Base-by-base conservation (phyloP, 305 asterid species). In the Solanum aculeatissimum region DNA sequence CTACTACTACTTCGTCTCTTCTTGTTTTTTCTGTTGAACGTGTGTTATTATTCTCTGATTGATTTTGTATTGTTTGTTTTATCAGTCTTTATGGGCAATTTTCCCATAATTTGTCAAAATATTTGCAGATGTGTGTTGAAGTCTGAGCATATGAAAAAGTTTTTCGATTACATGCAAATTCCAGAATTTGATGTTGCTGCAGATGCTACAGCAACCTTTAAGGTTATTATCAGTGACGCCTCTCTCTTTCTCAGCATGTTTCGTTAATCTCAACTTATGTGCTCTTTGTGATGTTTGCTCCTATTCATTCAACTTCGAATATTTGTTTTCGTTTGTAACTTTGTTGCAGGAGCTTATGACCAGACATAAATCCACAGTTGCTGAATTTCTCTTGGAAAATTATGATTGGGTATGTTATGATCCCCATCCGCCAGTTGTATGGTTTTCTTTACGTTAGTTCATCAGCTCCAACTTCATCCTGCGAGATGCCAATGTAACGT, bases 181-280 rank as follows among this genome's bases (percentile, higher is more conserved):
- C 98, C 98, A 72, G 95, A 89, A 80, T 95, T 96, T 83, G 97
- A 96, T 75, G 94, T 93, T 89, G 99, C 98, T 85, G 96, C 98
- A 21, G 98, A 96, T 92, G 98, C 97, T 78, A 87, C 94, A 82
- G 90, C 96, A 27, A 92, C 97, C 83, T 96, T 96, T 88, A 96
- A 92, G 97, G 99, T 95, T 81, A 6, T 40, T 51, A 12, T 57
- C 14, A 38, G 27, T 19, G n/a, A 63, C 12, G 62, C 65, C 19
- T 3, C 69, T 69, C 68, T 70, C n/a, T 57, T 40, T 40, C 19
- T 71, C 38, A 29, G 3, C 83, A 53, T 72, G 35, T 53, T 65
- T 35, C 45, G 9, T 51, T 38, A 29, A 51, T 29, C 66, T 51
- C 29, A 18, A 53, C 35, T 16, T 29, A 38, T 49, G 80, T 75